These are phyloP conservation scores for Neurospora sp. DNA, from an alignment of 495 filamentous ascomycete genomes.

Conservation along the genomic window DNA sequence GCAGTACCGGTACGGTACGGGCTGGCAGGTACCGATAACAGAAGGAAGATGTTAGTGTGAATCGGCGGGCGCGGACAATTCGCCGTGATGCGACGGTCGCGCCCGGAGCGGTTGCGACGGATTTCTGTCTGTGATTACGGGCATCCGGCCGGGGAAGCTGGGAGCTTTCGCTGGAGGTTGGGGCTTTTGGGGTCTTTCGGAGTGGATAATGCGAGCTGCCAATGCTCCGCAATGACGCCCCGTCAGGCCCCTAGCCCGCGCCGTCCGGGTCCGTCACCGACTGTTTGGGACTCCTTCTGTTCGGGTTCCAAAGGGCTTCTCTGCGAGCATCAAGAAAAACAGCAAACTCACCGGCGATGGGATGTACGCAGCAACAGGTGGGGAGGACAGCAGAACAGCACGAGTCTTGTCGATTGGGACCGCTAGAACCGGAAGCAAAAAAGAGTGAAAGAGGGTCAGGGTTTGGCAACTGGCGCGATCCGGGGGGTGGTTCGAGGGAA, in stretches of 20 bases:
- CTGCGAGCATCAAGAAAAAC: background rate
- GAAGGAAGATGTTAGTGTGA: background rate
- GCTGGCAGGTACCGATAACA: background rate
- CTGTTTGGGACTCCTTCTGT: background rate
- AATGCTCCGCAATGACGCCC: background rate
- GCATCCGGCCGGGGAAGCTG: background rate
- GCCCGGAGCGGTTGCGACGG: background rate
- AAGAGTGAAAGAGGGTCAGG: background rate
- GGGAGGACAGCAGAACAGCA: background rate
- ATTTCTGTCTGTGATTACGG: background rate
- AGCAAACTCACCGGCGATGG: background rate
- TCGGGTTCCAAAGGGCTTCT: background rate
- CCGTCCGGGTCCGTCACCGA: background rate
- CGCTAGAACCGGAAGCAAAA: background rate
- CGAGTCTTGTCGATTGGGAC: background rate
- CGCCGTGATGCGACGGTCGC: background rate
- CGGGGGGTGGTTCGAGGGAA: background rate
- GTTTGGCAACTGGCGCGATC: background rate
- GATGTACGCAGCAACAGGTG: background rate
- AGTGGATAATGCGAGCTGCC: background rate
- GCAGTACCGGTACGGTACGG: background rate
- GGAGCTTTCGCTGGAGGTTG: background rate
- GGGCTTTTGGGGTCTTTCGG: background rate
- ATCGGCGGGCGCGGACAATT: background rate
- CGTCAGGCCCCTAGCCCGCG: background rate